Evolutionary conservation across 805 yeast genomes (phyloP), one percentile per base, ranked within the genome.

Genomic region (Barnettozyma pratensis): DNA sequence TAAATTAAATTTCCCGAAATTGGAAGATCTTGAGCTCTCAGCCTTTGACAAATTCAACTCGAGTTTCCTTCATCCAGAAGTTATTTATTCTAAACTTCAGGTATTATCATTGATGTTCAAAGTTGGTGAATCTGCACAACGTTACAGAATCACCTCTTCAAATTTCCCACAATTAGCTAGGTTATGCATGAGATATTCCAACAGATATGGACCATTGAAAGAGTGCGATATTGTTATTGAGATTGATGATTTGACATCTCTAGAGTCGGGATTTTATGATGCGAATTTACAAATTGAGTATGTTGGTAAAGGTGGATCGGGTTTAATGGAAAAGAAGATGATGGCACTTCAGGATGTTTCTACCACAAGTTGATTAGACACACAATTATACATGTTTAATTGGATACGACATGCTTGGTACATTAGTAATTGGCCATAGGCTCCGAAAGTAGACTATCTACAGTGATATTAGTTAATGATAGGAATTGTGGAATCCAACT

Each of bases 171-270:
- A 19, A 1, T 27, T 59, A 12, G 27, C 39, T 3, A 32, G 43
- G 8, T 14, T 59, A 5, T 38, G 35, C 5, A 37, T 58, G 8
- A 52, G 49, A 12, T 58, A 53, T 29, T 31, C 44, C 25, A 59
- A 59, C 42, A 40, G 50, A 34, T 58, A 52, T 43, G 57, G 58
- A 1, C 60, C 55, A 14, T 34, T 59, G 26, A 52, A 53, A 32
- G 48, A 55, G 27, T 52, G 57, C 27, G 52, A 58, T 34, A 47
- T 59, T 19, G 28, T 31, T 7, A 26, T 58, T 25, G 39, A 39
- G 7, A 19, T 58, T 14, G 54, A 52, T 4, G 42, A 45, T 1
- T 19, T 52, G 14, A 31, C 38, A 9, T 8, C 25, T 6, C 25
- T 51, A 9, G 14, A 34, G 5, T 27, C 26, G 26, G 12, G 44